These are phyloP conservation scores for Coccomyxa sp. DNA, from an alignment of 139 green algal species.

Conservation along the genomic window DNA sequence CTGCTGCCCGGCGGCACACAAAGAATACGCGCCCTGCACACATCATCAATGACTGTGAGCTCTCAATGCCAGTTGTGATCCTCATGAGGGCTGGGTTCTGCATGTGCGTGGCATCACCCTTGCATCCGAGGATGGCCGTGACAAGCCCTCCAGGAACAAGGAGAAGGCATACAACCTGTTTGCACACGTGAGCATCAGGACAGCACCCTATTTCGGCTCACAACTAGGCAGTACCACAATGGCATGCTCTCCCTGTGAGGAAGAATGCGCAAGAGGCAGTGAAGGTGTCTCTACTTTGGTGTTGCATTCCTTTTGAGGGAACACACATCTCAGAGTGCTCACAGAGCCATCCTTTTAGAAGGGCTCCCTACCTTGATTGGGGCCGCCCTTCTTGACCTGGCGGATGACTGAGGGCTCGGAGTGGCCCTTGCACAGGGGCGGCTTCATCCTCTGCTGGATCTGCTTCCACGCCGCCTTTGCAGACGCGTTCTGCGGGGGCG, in stretches of 20 bases:
- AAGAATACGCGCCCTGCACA: conserved; percentile 41
- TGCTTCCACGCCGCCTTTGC: conserved; percentile 25
- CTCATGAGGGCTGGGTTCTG: not conserved
- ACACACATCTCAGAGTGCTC: not conserved
- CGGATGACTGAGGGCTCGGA: conserved; percentile 40
- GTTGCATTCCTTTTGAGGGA: not conserved
- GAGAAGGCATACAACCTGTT: no score
- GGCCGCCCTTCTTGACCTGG: conserved; percentile 38
- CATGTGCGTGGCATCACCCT: not conserved
- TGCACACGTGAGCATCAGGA: no score
- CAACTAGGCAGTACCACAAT: no score
- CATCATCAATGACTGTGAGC: not conserved
- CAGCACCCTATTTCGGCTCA: not conserved
- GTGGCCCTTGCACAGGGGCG: conserved; percentile 31
- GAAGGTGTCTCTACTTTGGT: not conserved
- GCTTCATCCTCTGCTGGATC: conserved; percentile 21
- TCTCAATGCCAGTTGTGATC: not conserved
- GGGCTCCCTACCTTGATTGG: conserved; percentile 4
- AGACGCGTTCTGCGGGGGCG: not conserved
- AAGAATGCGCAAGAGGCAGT: not conserved
- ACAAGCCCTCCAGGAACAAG: not conserved
- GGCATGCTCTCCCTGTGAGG: not conserved
- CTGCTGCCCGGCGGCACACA: conserved; percentile 39
- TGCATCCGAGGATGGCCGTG: not conserved
- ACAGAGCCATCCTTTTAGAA: not conserved